phyloP scores from a whole-genome alignment of 768 basidiomycete species.

The Udeniomyces megalosporus region DNA sequence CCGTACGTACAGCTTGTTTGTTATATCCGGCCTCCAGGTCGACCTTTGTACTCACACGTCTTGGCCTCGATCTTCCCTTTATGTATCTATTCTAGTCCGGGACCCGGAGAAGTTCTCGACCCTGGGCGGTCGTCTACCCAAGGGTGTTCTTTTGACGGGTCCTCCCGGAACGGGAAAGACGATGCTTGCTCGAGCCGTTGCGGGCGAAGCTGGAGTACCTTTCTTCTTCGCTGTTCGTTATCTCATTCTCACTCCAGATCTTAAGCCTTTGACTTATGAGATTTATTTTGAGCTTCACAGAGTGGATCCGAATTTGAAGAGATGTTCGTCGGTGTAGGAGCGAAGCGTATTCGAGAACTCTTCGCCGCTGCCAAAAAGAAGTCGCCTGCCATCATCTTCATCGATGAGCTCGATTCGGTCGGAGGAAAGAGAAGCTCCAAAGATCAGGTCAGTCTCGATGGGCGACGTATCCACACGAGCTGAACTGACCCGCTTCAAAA shows the following conservation, averaged over 20 bases:
- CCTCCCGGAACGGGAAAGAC: slow-evolving; percentile 83
- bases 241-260: too few relatives aligned
- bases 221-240: slow-evolving; percentile 68
- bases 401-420: slow-evolving; percentile 89
- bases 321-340: slow-evolving; percentile 76
- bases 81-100: slow-evolving; percentile 43
- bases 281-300: too few relatives aligned
- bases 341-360: slow-evolving; percentile 85
- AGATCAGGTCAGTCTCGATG: slow-evolving; percentile 22
- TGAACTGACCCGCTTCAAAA: too few relatives aligned
- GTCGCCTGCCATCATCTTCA: slow-evolving; percentile 94
- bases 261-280: too few relatives aligned
- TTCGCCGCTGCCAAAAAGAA: slow-evolving; percentile 88
- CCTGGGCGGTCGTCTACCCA: slow-evolving; percentile 84
- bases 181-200: slow-evolving; percentile 84
- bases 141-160: slow-evolving; percentile 58
- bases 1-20: slow-evolving; percentile 55
- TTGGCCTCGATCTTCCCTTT: slow-evolving; percentile 52
- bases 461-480: too few relatives aligned
- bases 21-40: slow-evolving; percentile 61
- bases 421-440: slow-evolving; percentile 57
- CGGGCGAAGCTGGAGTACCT: slow-evolving; percentile 93
- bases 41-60: slow-evolving; percentile 80
- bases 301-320: slow-evolving; percentile 97
- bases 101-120: slow-evolving; percentile 79